Evolutionary conservation across 139 green algal genomes (phyloP).

Genomic region (Mychonastes homosphaera): DNA sequence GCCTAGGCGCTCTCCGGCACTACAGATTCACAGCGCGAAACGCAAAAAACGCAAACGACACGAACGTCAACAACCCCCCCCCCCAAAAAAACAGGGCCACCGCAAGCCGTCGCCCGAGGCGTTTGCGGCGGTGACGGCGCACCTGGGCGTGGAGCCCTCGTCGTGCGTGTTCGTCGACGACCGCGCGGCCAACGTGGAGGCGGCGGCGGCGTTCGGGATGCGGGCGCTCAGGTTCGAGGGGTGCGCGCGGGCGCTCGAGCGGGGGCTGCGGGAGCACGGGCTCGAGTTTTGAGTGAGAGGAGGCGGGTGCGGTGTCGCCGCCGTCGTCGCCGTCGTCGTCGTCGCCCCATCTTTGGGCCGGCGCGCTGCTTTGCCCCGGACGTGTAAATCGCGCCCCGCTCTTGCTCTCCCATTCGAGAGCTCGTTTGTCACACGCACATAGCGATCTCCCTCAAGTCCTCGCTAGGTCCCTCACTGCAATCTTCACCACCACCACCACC

Average conservation of each 20-base stretch:
- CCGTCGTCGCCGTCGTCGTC: no score
- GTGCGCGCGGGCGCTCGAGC: slow-evolving; percentile 5
- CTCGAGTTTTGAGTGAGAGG: slow-evolving; percentile 8
- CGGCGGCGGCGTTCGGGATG: slow-evolving; percentile 6
- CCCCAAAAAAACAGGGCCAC: slow-evolving; percentile 31
- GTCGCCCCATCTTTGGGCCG: no score
- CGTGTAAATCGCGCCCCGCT: no score
- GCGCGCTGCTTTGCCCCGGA: no score
- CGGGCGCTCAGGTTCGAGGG: slow-evolving; percentile 12
- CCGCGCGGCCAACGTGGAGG: slow-evolving; percentile 19
- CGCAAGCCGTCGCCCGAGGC: slow-evolving; percentile 50
- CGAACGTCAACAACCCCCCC: background rate
- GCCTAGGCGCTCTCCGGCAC: background rate
- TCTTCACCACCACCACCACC: no score
- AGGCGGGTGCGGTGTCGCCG: no score
- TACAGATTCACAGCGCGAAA: no score
- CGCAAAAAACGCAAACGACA: background rate
- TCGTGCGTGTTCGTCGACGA: slow-evolving; percentile 66
- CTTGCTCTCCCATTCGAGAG: no score
- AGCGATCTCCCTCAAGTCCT: background rate
- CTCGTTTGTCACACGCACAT: no score
- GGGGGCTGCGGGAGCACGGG: slow-evolving; percentile 4
- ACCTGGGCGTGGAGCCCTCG: slow-evolving; percentile 19
- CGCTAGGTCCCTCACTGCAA: background rate
- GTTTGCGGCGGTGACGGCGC: slow-evolving; percentile 26